Base-by-base conservation (phyloP, 768 basidiomycete genomes). In the Boletus subparvulus region DNA sequence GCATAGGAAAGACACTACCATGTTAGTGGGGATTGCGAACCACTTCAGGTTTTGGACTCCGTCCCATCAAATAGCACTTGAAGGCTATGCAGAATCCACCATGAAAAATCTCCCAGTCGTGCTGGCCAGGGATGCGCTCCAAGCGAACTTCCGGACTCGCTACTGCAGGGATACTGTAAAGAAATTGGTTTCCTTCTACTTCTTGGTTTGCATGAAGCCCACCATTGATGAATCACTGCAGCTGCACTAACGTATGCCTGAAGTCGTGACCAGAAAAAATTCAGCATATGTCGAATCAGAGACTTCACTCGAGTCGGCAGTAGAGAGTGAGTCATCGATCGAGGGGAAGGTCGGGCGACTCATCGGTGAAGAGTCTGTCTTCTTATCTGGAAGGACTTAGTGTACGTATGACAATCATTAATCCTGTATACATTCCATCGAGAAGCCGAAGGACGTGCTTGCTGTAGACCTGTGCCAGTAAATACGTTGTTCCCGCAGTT, bases 61-160 rank as follows among this genome's bases (percentile, higher is more conserved):
- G 50, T 30, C 55, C 45, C 21, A 61, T 24, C 28, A 62, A 5
- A 16, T 48, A 21, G 9, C 49, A 58, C 42, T 54, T 58, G 37
- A 40, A 21, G 24, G 47, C 41, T 17, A 51, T 0, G n/a, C 48
- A 54, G 52, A 62, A 62, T 13, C 55, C 61, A 1, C 61, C 61
- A 4, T 54, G 39, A 19, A 36, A 62, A 10, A 62, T 17, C 16
- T 21, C 21, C 21, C 21, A 21, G 21, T 58, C 47, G 30, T 10
- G 52, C 41, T 41, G 19, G 1, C 52, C 61, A 21, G 61, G 61
- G 24, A 62, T 54, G n/a, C 43, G 41, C 17, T 62, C 61, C 4
- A 62, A 41, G 28, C 21, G 42, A 16, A 44, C 3, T 17, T 21
- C 41, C 26, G 45, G 14, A 12, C 21, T 40, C 28, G 24, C 51